These are phyloP conservation scores for Colletotrichum sp. DNA, from an alignment of 2,329 filamentous ascomycete genomes.

Conservation along the genomic window DNA sequence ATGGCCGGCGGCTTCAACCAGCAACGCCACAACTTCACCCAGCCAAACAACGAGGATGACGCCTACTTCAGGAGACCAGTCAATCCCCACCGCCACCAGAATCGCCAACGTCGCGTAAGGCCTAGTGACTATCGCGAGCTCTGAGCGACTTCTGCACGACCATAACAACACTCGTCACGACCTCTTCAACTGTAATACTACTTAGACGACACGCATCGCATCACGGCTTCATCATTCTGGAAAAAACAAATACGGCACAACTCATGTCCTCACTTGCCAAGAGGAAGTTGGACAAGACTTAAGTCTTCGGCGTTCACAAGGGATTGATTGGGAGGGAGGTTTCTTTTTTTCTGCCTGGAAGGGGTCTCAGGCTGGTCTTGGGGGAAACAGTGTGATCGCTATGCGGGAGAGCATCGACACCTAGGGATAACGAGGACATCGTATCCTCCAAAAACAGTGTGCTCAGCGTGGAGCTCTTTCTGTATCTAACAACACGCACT, in stretches of 20 bases:
- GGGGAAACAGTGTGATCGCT: not conserved
- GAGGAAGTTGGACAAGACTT: constrained; percentile 9
- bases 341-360: not conserved
- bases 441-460: not conserved
- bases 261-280: not conserved
- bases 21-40: constrained; percentile 42
- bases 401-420: not conserved
- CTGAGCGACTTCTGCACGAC: constrained; percentile 37
- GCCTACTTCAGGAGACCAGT: constrained; percentile 96
- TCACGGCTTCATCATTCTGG: constrained; percentile 10
- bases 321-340: not conserved
- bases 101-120: constrained; percentile 77
- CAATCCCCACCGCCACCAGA: constrained; percentile 90
- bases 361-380: not conserved
- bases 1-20: constrained; percentile 26
- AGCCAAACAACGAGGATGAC: constrained; percentile 76
- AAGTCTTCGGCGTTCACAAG: constrained; percentile 5
- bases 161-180: not conserved
- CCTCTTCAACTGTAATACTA: constrained; percentile 2
- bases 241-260: constrained; percentile 8
- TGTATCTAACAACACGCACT: constrained; percentile 2
- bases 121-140: constrained; percentile 92
- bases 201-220: constrained; percentile 11
- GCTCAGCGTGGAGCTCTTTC: not conserved
- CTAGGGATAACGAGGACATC: not conserved